phyloP scores from a whole-genome alignment of 176 grass and related monocot species.

The Elaeis guineensis region DNA sequence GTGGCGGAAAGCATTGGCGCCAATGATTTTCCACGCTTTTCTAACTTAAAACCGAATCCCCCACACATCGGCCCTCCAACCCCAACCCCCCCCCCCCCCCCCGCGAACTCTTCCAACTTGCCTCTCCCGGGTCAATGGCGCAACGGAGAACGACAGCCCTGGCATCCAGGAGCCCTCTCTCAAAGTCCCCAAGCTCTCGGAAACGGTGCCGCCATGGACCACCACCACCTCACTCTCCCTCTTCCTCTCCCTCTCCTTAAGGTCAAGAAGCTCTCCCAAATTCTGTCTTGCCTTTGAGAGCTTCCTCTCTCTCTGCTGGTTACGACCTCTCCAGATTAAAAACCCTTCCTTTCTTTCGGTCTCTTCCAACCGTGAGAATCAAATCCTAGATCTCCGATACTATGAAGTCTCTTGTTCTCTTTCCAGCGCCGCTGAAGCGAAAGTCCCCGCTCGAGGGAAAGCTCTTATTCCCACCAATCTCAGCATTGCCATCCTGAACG shows the following conservation, averaged over 20 bases:
- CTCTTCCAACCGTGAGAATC: neutral
- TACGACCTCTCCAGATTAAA: constrained; percentile 84
- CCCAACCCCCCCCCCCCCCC: neutral
- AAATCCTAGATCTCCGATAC: no score
- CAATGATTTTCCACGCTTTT: constrained; percentile 21
- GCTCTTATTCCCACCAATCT: constrained; percentile 65
- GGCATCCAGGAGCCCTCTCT: constrained; percentile 36
- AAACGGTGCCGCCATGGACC: neutral
- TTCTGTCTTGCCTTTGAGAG: constrained; percentile 55
- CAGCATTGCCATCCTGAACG: constrained; percentile 74
- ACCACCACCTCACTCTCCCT: no score
- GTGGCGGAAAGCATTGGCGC: constrained; percentile 57
- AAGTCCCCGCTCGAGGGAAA: constrained; percentile 81
- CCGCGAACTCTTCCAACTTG: neutral
- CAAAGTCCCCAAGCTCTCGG: constrained; percentile 38
- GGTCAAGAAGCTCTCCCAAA: constrained; percentile 82
- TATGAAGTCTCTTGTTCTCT: no score
- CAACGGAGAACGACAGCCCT: constrained; percentile 3
- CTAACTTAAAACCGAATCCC: constrained; percentile 2
- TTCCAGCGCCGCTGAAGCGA: constrained; percentile 29
- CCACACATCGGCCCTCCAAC: neutral
- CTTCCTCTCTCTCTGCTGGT: constrained; percentile 67
- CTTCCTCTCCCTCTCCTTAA: constrained; percentile 43
- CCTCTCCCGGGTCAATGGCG: constrained; percentile 12
- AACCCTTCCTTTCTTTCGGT: neutral